A percentile compares a stretch with the other conserved stretches of the same genome.
Conservation (phyloP, 2,329 filamentous ascomycete species). For the Pseudonectria foliicola region DNA sequence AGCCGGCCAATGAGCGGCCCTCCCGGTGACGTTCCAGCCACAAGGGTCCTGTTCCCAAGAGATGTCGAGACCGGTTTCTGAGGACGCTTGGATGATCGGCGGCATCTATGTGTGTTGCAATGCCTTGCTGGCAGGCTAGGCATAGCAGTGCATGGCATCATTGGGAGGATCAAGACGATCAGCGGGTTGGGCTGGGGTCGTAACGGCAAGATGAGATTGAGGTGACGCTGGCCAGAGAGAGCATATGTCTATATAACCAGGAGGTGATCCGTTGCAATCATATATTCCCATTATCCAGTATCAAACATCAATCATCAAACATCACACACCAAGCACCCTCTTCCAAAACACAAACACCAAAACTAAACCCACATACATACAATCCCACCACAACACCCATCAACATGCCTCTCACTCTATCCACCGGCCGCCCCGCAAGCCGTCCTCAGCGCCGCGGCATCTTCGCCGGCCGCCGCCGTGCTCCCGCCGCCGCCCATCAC, state of each 20-base stretch:
- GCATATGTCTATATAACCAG: too few relatives aligned
- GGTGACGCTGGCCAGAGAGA: too few relatives aligned
- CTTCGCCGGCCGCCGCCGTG: slow-evolving; percentile 31
- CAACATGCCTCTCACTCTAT: slow-evolving; percentile 28
- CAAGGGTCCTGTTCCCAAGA: too few relatives aligned
- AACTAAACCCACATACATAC: not conserved
- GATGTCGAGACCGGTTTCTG: not conserved
- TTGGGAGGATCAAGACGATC: too few relatives aligned
- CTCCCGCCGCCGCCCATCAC: slow-evolving; percentile 37
- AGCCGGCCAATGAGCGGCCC: slow-evolving; percentile 11
- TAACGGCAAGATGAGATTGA: too few relatives aligned
- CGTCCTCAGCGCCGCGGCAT: slow-evolving; percentile 31
- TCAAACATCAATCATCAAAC: slow-evolving; percentile 1
- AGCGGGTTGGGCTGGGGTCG: too few relatives aligned
- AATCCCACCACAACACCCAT: slow-evolving; percentile 1
- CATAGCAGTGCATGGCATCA: too few relatives aligned
- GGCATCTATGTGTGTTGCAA: too few relatives aligned
- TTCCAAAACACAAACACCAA: slow-evolving; percentile 5
- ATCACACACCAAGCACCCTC: slow-evolving; percentile 1
- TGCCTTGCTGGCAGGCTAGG: too few relatives aligned
- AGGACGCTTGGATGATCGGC: not conserved
- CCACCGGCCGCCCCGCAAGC: slow-evolving; percentile 18
- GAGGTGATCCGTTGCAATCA: too few relatives aligned
- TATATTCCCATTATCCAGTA: too few relatives aligned
- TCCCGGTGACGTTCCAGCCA: slow-evolving; percentile 13